Evolutionary conservation across 306 rosid species (phyloP), one percentile per base, ranked within the genome.

Genomic region (Coriaria nepalensis): DNA sequence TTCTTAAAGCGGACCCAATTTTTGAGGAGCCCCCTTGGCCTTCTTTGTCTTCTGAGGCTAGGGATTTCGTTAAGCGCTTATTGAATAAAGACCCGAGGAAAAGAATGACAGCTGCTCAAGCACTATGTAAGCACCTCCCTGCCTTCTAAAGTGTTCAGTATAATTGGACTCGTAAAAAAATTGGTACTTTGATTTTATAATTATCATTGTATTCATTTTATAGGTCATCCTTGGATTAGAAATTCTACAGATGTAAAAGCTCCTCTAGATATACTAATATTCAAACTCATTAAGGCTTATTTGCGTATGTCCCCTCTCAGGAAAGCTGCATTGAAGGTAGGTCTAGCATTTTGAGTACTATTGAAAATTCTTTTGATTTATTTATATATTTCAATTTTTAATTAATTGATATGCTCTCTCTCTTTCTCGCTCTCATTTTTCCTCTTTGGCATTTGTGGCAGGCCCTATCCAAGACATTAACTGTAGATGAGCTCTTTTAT

Each of bases 11-110:
- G 39, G 95, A 77, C 62, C 96, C 93, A 40, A 72, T 49, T 70
- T 83, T 88, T 64, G 93, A 83, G 13, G 96, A 88, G 69, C 73
- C 70, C 45, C 96, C 96, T 37, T 88, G 96, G 96, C 93, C 96
- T n/a, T 72, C 93, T 47, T 61, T 83, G 52, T 78, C 96, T 33
- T 33, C 64, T 8, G 90, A 88, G 61, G 85, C 83, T 40, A 76
- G 47, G 55, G 96, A 81, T 69, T 79, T 88, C 63, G 96, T 88
- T 45, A 83, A 81, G 74, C 74, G 80, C 64, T 69, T 88, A 49
- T 67, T 88, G 57, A 78, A 75, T 64, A 88, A 88, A 64, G 96
- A 88, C 65, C 93, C 93, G 35, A 61, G 94, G 71, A 90, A 81
- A 71, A 77, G 97, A 75, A 65, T 90, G 86, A 81, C 93, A 36